A percentile compares a stretch with the other conserved stretches of the same genome.
phyloP scores from a whole-genome alignment of 2,329 filamentous ascomycete species.

The Talaromyces albobiverticillius region DNA sequence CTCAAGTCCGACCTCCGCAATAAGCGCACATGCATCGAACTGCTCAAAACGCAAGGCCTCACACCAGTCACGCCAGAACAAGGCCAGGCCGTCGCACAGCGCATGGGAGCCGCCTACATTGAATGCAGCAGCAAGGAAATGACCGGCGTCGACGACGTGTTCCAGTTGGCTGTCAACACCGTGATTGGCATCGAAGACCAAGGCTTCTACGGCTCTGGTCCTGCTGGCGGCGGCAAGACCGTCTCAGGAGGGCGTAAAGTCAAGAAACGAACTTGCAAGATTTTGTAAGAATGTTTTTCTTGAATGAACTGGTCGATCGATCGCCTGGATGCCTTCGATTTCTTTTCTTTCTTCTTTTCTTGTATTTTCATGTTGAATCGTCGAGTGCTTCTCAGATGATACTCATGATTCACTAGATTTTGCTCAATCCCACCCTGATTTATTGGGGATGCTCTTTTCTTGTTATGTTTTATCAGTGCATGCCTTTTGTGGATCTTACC shows the following conservation, averaged over 20 bases:
- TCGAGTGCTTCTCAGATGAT: constrained; percentile 4
- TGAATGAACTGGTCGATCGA: constrained; percentile 3
- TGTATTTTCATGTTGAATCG: constrained; percentile 14
- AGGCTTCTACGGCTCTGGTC: constrained; percentile 32
- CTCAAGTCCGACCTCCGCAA: constrained; percentile 94
- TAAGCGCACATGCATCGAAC: constrained; percentile 96
- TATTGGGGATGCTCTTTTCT: background rate
- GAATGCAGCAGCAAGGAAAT: constrained; percentile 99
- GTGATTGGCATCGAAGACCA: constrained; percentile 76
- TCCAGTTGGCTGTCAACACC: constrained; percentile 84
- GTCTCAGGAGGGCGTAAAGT: constrained; percentile 57
- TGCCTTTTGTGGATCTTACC: too few species aligned
- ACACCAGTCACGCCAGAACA: constrained; percentile 93
- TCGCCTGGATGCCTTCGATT: constrained; percentile 14
- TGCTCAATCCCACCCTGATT: background rate
- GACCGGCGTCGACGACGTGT: constrained; percentile 93
- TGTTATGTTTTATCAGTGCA: constrained; percentile 3
- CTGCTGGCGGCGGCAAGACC: constrained; percentile 43
- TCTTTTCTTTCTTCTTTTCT: background rate
- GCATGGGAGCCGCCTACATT: constrained; percentile 95
- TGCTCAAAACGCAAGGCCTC: constrained; percentile 95
- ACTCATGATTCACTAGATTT: background rate
- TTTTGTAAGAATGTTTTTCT: constrained; percentile 56
- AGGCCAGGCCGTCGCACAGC: constrained; percentile 79
- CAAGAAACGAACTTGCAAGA: constrained; percentile 80